These are phyloP conservation scores for Vanrija sp. DNA, from an alignment of 1,284 basidiomycete species.

Conservation along the genomic window DNA sequence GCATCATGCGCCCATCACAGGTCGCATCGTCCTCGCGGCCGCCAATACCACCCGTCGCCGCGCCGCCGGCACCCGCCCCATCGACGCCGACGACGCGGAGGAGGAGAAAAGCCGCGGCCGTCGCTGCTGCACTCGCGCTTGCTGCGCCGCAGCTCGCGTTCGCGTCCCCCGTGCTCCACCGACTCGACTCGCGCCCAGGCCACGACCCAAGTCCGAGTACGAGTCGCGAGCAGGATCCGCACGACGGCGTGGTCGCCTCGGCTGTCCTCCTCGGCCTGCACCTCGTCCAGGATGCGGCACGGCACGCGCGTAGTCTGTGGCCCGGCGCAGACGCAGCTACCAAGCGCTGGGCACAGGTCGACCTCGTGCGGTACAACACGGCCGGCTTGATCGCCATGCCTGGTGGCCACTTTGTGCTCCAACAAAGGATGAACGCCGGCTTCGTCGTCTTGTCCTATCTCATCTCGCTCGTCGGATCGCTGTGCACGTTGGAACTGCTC, in stretches of 20 bases:
- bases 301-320: background rate
- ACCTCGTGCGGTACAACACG: background rate
- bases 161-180: conserved; percentile 4
- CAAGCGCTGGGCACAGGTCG: background rate
- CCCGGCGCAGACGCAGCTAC: background rate
- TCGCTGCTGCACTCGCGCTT: conserved; percentile 22
- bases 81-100: background rate
- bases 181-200: background rate
- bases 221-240: background rate
- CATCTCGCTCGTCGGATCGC: conserved; percentile 48
- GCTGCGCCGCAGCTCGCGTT: conserved; percentile 28
- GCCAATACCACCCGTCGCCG: background rate
- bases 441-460: conserved; percentile 49
- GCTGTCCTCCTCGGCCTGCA: background rate
- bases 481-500: conserved; percentile 51
- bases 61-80: background rate
- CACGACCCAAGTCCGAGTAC: conserved; percentile 8
- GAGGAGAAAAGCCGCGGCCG: conserved; percentile 1
- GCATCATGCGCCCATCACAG: background rate
- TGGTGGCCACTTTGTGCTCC: conserved; percentile 31
- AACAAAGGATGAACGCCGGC: conserved; percentile 40
- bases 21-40: conserved; percentile 14
- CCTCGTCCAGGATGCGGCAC: background rate
- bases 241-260: background rate
- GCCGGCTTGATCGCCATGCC: background rate